A percentile compares a stretch with the other conserved stretches of the same genome.
Conservation (phyloP, 1,139 yeast genomes). For the Kurtzmaniella natalensis region DNA sequence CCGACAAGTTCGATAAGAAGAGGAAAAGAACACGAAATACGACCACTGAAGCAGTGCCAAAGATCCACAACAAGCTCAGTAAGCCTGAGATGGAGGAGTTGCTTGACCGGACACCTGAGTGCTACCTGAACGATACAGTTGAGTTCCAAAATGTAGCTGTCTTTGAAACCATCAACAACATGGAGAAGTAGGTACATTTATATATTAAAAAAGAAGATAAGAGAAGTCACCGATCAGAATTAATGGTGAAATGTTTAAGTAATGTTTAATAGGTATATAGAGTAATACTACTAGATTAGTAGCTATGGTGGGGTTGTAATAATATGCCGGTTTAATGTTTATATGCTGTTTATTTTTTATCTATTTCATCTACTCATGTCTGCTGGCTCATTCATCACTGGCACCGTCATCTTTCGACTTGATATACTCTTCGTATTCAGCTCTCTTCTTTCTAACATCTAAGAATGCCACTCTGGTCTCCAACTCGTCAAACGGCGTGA, state of each 20-base stretch:
- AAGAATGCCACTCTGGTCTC: conserved; percentile 43
- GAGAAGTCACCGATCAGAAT: no score
- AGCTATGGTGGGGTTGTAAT: not conserved
- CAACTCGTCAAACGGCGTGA: conserved; percentile 38
- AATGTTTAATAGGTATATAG: no score
- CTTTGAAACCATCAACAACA: conserved; percentile 48
- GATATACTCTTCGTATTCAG: conserved; percentile 38
- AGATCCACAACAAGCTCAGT: conserved; percentile 7
- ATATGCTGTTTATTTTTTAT: not conserved
- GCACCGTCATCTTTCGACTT: no score
- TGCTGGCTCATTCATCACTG: no score
- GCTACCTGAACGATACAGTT: conserved; percentile 31
- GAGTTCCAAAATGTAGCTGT: conserved; percentile 41
- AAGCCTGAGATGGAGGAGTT: conserved; percentile 46
- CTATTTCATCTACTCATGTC: no score
- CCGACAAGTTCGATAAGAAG: conserved; percentile 11
- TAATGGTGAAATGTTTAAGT: no score
- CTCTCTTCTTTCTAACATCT: conserved; percentile 38
- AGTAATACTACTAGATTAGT: no score
- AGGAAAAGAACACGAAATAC: conserved; percentile 10
- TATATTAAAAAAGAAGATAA: no score
- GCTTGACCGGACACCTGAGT: conserved; percentile 46
- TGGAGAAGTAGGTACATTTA: conserved; percentile 24
- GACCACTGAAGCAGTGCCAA: conserved; percentile 5
- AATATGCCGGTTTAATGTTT: no score